Percentiles rank a stretch among this genome's conserved stretches.
These are phyloP conservation scores for Aureobasidium mangrovei DNA, from an alignment of 2,329 filamentous ascomycete genomes.

Conservation along the genomic window DNA sequence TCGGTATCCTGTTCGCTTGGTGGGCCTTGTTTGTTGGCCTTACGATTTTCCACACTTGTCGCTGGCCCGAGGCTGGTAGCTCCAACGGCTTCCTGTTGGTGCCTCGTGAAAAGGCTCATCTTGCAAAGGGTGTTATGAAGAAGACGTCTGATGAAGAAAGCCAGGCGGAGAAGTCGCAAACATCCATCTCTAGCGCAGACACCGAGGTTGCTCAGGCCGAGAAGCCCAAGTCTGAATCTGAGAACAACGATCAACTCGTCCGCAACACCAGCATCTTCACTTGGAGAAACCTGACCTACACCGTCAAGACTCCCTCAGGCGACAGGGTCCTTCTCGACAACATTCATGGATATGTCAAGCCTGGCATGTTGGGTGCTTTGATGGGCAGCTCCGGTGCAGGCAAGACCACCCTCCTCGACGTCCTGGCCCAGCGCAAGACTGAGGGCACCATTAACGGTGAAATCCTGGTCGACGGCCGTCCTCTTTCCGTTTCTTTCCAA, in stretches of 20 bases:
- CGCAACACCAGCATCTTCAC: constrained; percentile 46
- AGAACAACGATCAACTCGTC: constrained; percentile 15
- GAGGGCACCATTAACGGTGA: constrained; percentile 38
- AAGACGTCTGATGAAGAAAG: constrained; percentile 21
- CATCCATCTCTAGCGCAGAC: constrained; percentile 12
- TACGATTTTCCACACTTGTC: constrained; percentile 49
- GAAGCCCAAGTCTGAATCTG: background rate
- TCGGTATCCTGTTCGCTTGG: constrained; percentile 59
- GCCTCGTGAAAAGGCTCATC: constrained; percentile 49
- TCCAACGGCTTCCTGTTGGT: constrained; percentile 50
- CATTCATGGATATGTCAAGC: constrained; percentile 64
- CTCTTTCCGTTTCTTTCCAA: constrained; percentile 39
- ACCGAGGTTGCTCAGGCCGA: background rate
- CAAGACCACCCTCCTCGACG: constrained; percentile 33
- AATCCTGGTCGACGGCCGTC: constrained; percentile 37
- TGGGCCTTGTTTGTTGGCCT: constrained; percentile 51
- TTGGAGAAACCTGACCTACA: constrained; percentile 80
- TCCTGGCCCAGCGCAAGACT: constrained; percentile 36
- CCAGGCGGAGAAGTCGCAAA: constrained; percentile 18
- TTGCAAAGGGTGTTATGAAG: constrained; percentile 35
- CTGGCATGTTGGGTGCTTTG: constrained; percentile 66
- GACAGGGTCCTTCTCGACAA: constrained; percentile 46
- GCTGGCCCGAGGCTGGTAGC: constrained; percentile 48
- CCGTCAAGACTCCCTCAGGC: constrained; percentile 44
- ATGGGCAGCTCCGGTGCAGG: constrained; percentile 66